Evolutionary conservation across 768 basidiomycete species (phyloP), one percentile per base, ranked within the genome.

Genomic region (Collybia sp.): DNA sequence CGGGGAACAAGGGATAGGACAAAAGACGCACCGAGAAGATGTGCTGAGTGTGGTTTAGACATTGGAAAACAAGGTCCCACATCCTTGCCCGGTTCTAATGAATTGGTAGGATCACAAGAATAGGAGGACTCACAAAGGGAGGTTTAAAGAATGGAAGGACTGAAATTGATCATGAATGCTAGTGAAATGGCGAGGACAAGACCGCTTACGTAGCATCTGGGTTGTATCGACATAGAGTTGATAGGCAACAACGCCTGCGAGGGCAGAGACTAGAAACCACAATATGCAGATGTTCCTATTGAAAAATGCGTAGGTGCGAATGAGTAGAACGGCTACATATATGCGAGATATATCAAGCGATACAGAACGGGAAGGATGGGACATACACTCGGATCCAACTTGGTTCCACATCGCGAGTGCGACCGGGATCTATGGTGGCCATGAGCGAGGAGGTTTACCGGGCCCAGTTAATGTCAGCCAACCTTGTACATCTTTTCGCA

Each of bases 321-420:
- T 90, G 53, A 90, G 76, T 42, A 90, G 76, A 44, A 90, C 85
- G 51, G 81, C 84, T 87, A 53, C 10, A 46, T 54, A 56, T 52
- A 56, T 52, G 53, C 53, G 45, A 49, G 31, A 51, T 41, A 50
- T 49, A 38, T 25, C 32, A 50, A 30, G 39, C 47, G 57, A 32
- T 4, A 30, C 30, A 47, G 36, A 31, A 10, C 15, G 35, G 47
- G 47, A 45, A 48, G 48, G 17, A 25, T 49, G 44, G 13, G 17
- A 66, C 73, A 50, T 51, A 83, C 85, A 82, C 69, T 89, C 85
- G 40, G 86, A 85, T 38, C 84, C 82, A 45, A 88, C 85, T 76
- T 89, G 88, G 56, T 90, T 90, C 86, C 86, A 89, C 80, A 88
- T 84, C 13, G 86, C 86, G 41, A 90, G 73, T 5, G 82, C 82